Evolutionary conservation across 176 grass and related monocot species (phyloP).

Genomic region (Miscanthus lutarioriparius): DNA sequence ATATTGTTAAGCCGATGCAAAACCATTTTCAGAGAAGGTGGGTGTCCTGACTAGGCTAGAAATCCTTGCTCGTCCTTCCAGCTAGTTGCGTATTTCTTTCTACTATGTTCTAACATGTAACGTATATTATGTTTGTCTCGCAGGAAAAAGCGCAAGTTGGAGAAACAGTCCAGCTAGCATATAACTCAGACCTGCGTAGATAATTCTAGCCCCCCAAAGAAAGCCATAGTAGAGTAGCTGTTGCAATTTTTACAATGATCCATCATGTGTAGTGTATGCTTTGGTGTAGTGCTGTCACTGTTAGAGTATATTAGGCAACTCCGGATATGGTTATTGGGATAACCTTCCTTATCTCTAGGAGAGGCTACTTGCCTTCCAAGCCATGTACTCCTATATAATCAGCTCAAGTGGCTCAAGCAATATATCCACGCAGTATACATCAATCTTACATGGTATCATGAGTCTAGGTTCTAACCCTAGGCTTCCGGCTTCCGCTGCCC

Average conservation of each 20-base stretch:
- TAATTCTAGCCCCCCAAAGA: background rate
- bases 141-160: conserved; percentile 42
- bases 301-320: too few species aligned
- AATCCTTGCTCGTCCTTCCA: background rate
- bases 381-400: too few species aligned
- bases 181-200: background rate
- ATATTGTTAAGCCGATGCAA: background rate
- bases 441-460: too few species aligned
- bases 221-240: background rate
- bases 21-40: conserved; percentile 51
- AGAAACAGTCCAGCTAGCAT: background rate
- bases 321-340: too few species aligned
- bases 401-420: too few species aligned
- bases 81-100: background rate
- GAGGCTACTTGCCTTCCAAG: too few species aligned
- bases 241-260: background rate
- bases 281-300: background rate
- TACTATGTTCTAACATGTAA: background rate
- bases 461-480: too few species aligned
- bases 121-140: background rate
- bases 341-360: too few species aligned
- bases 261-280: background rate
- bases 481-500: too few species aligned
- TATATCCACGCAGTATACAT: too few species aligned
- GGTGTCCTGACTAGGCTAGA: background rate